These are phyloP conservation scores for Coemansia sp. DNA, from an alignment of 192 early-diverging fungal species.

Conservation along the genomic window DNA sequence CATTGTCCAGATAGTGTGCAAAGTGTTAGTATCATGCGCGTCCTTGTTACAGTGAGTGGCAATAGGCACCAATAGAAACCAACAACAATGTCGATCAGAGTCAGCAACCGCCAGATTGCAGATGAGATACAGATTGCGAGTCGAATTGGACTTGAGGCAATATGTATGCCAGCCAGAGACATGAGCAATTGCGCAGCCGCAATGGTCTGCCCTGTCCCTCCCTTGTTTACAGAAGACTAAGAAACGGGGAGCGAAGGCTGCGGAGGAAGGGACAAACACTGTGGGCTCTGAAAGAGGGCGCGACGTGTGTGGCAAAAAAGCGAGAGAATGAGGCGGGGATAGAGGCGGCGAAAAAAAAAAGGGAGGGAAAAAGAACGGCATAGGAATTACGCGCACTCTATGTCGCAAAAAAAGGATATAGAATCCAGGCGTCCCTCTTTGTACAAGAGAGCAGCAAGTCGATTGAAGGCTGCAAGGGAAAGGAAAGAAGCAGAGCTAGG, in stretches of 20 bases:
- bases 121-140: neutral
- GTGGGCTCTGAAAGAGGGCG: slow-evolving; percentile 2
- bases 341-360: neutral
- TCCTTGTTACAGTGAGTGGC: neutral
- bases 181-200: slow-evolving; percentile 1
- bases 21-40: neutral
- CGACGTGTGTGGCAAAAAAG: neutral
- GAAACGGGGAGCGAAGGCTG: neutral
- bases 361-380: neutral
- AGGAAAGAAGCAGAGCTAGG: neutral
- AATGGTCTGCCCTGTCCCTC: slow-evolving; percentile 1
- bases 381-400: neutral
- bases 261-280: neutral
- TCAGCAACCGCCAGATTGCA: neutral
- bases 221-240: neutral
- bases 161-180: slow-evolving; percentile 1
- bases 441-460: slow-evolving; percentile 4
- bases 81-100: neutral
- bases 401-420: neutral
- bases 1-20: neutral
- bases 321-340: slow-evolving; percentile 1
- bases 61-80: neutral
- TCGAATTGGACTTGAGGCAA: neutral
- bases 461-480: slow-evolving; percentile 10
- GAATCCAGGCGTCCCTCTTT: neutral